Evolutionary conservation across 345 rosid species (phyloP), one percentile per base, ranked within the genome.

Genomic region (Citrus unshiu): DNA sequence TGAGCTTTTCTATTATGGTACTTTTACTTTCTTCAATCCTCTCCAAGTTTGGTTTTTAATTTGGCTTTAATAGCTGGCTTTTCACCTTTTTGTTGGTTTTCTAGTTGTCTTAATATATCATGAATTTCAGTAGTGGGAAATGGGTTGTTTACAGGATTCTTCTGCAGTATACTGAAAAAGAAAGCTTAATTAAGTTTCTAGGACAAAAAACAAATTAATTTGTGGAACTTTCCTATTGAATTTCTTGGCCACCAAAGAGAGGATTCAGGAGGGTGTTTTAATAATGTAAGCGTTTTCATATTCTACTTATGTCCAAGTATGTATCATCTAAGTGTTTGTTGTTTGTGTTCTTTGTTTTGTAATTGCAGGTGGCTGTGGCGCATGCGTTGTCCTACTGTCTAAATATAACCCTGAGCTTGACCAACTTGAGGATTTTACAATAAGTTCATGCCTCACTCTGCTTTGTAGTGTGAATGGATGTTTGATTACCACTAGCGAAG

Each of bases 321-420:
- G 68, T 66, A 22, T 0, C 73, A 25, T 46, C n/a, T 29, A 16
- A 43, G 39, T 9, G 58, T 25, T 63, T 75, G 19, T 51, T 43
- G 19, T 14, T 78, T 39, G n/a, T 43, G 39, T 46, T 62, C 25
- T 74, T 21, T 29, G 2, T 19, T 74, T 46, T 63, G 40, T 61
- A 61, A n/a, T 74, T 86, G 81, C 87, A 95, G 98, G 99, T 78
- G 99, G 97, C 22, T 95, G 99, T 73, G 99, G 99, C 51, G 96
- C 99, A 81, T 92, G 99, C 67, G 72, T 89, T 46, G 99, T 91
- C 40, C 58, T 95, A 18, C 74, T 93, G 70, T 91, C 99, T 18
- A 93, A 85, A 79, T 92, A 91, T 59, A 86, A 93, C 76, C 84
- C 87, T 7, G 80, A 77, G 67, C 81, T 72, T n/a, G 92, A 88